phyloP scores from a whole-genome alignment of 164 flowering plant species.

The Nymphaea colorata region DNA sequence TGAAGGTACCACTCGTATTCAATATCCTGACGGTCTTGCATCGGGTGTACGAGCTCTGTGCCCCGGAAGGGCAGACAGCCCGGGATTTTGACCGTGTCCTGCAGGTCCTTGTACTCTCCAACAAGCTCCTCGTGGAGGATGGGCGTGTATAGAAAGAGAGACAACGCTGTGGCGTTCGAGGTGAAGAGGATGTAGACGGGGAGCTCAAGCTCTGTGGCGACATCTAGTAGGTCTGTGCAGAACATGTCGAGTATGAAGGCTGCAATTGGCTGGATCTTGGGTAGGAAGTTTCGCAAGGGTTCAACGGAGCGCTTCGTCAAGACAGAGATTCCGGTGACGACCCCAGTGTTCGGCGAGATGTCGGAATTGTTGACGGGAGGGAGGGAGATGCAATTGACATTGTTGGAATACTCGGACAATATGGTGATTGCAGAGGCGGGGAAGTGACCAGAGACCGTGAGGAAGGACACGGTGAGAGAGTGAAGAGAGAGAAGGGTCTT shows the following conservation, averaged over 20 bases:
- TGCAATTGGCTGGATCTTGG: background rate
- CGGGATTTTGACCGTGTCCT: slow-evolving; percentile 19
- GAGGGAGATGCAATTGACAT: background rate
- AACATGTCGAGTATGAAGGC: slow-evolving; percentile 34
- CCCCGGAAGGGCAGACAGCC: slow-evolving; percentile 23
- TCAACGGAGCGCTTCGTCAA: background rate
- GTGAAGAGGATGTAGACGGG: slow-evolving; percentile 28
- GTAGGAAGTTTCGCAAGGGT: background rate
- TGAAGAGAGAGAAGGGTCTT: slow-evolving; percentile 15
- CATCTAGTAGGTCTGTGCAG: slow-evolving; percentile 23
- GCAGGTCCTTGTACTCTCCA: slow-evolving; percentile 18
- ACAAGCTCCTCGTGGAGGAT: slow-evolving; percentile 14
- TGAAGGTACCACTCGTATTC: slow-evolving; percentile 15
- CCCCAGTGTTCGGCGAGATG: background rate
- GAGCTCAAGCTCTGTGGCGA: slow-evolving; percentile 23
- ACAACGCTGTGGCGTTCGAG: slow-evolving; percentile 18
- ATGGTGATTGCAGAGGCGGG: background rate
- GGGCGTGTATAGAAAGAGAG: slow-evolving; percentile 18
- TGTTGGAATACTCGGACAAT: background rate
- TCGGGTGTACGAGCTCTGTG: slow-evolving; percentile 17
- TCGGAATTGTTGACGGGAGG: background rate
- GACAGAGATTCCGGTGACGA: background rate
- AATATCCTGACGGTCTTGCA: slow-evolving; percentile 16
- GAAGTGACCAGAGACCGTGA: slow-evolving; percentile 11
- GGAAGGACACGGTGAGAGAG: slow-evolving; percentile 17